Percentiles rank a stretch among this genome's conserved stretches.
These are phyloP conservation scores for Cyberlindnera bimundalis DNA, from an alignment of 805 yeast species.

Conservation along the genomic window DNA sequence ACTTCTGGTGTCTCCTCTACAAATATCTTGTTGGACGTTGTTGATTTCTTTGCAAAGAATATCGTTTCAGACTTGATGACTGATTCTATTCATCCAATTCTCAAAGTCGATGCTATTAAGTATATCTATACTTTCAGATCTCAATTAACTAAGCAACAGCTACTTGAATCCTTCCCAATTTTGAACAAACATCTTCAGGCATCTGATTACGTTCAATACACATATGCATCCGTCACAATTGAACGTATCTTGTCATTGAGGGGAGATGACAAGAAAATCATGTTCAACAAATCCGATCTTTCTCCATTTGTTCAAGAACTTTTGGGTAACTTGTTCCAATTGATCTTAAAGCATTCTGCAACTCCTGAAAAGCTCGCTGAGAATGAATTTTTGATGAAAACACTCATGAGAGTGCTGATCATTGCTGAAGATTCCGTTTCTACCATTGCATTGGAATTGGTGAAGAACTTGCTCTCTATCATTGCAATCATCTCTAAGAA, in stretches of 20 bases:
- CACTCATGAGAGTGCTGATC: slow-evolving; percentile 76
- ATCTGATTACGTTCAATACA: slow-evolving; percentile 75
- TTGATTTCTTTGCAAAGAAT: slow-evolving; percentile 74
- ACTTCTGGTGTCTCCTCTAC: slow-evolving; percentile 84
- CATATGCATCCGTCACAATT: slow-evolving; percentile 90
- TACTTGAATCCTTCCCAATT: slow-evolving; percentile 74
- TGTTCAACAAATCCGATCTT: slow-evolving; percentile 74
- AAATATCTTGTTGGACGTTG: slow-evolving; percentile 79
- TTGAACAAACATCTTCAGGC: slow-evolving; percentile 67
- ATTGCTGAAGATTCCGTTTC: slow-evolving; percentile 66
- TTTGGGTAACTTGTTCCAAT: slow-evolving; percentile 59
- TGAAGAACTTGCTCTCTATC: slow-evolving; percentile 67
- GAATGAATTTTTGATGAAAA: slow-evolving; percentile 88
- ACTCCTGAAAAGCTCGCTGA: slow-evolving; percentile 92
- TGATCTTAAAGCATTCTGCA: slow-evolving; percentile 55
- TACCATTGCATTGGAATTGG: slow-evolving; percentile 40
- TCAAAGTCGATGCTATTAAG: slow-evolving; percentile 89
- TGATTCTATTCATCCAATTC: slow-evolving; percentile 61
- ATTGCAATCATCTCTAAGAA: slow-evolving; percentile 71
- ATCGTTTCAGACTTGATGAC: slow-evolving; percentile 79
- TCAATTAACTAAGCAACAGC: slow-evolving; percentile 84
- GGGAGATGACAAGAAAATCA: slow-evolving; percentile 46
- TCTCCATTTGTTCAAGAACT: slow-evolving; percentile 58
- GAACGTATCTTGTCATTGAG: slow-evolving; percentile 84
- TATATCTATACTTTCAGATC: slow-evolving; percentile 87